phyloP scores from a whole-genome alignment of 225 moss, liverwort and hornwort species.

The Climacium dendroides region DNA sequence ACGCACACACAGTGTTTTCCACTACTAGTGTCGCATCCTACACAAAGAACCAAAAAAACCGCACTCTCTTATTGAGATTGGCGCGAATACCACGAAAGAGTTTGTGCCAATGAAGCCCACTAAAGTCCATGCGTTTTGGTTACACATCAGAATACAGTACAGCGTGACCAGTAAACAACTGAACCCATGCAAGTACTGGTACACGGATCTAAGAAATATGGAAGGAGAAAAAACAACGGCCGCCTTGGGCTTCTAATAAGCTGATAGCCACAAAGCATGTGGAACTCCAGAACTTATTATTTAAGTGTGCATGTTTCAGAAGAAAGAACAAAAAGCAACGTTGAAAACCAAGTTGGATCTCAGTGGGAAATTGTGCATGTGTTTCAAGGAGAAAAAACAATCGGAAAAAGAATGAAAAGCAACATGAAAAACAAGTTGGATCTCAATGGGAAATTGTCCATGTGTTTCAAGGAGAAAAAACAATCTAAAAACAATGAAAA shows the following conservation, averaged over 20 bases:
- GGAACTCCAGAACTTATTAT: neutral
- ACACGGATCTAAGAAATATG: too few relatives aligned
- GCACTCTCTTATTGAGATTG: neutral
- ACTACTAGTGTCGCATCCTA: neutral
- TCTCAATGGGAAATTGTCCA: too few relatives aligned
- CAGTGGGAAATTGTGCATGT: too few relatives aligned
- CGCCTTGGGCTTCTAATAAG: neutral
- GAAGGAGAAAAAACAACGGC: neutral
- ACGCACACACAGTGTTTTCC: neutral
- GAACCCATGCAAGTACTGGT: neutral
- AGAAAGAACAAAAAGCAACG: neutral
- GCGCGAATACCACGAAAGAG: neutral
- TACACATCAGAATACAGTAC: too few relatives aligned
- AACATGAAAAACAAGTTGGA: neutral
- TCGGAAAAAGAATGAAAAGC: neutral
- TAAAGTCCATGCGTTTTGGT: neutral
- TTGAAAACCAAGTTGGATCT: neutral
- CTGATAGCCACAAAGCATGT: neutral
- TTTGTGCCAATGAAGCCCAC: neutral
- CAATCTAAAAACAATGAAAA: too few relatives aligned
- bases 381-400: too few relatives aligned
- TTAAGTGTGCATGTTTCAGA: neutral
- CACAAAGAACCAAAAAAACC: neutral
- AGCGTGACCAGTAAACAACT: neutral
- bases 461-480: too few relatives aligned